A percentile compares a stretch with the other conserved stretches of the same genome.
Conservation (phyloP, 208 protist species). For the Trichomonas vaginalis region DNA sequence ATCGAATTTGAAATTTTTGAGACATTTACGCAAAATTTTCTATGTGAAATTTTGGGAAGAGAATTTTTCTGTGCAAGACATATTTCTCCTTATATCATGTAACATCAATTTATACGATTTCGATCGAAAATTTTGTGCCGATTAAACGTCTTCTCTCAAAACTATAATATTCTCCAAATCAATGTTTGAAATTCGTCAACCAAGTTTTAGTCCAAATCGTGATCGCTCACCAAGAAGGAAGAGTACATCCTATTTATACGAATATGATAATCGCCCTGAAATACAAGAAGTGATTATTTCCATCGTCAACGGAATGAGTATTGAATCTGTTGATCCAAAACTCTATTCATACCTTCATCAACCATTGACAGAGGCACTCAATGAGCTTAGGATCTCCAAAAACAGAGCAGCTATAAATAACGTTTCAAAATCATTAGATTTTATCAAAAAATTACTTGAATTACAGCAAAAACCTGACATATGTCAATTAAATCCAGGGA, state of each 20-base stretch:
- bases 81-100: too few species aligned
- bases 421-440: neutral
- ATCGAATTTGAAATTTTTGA: too few species aligned
- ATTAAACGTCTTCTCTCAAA: too few species aligned
- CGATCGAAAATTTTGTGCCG: too few species aligned
- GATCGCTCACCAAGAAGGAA: neutral
- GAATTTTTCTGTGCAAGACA: too few species aligned
- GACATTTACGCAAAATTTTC: too few species aligned
- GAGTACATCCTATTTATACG: neutral
- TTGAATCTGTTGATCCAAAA: neutral
- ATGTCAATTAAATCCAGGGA: neutral
- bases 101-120: too few species aligned
- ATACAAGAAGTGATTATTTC: neutral
- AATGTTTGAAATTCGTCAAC: neutral
- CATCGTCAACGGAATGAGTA: neutral
- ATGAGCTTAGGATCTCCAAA: neutral
- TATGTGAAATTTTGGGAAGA: too few species aligned
- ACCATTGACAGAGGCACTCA: neutral
- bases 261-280: neutral
- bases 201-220: neutral
- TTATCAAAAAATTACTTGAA: neutral
- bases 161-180: too few species aligned
- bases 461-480: neutral
- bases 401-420: neutral
- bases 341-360: neutral